Evolutionary conservation across 192 early-diverging fungal genomes (phyloP).

Genomic region (Phlyctochytrium bullatum): DNA sequence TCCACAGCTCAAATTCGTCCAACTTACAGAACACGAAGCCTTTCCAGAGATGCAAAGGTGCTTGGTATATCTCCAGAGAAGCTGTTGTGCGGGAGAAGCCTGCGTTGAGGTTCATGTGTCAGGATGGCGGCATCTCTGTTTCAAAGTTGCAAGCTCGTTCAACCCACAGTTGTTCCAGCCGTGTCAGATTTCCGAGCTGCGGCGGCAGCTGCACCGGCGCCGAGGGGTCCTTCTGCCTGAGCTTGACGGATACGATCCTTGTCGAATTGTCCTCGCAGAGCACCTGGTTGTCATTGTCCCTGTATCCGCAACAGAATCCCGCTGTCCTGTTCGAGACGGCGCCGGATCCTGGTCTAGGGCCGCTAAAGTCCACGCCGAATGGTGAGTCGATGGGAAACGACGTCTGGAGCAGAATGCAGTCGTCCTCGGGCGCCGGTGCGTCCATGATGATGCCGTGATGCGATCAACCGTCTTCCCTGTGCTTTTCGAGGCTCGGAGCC

Average conservation of each 20-base stretch:
- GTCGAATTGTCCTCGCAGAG: neutral
- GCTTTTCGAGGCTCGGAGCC: no score
- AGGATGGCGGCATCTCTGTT: neutral
- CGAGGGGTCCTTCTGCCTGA: neutral
- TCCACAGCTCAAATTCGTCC: no score
- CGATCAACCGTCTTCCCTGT: no score
- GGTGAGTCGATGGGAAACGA: neutral
- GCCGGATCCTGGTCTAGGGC: no score
- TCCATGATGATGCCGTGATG: no score
- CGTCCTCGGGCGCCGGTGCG: no score
- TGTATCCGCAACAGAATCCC: neutral
- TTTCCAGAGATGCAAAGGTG: neutral
- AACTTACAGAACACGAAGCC: neutral
- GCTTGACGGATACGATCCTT: neutral
- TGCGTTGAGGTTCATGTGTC: no score
- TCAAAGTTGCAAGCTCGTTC: neutral
- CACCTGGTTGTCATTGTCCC: neutral
- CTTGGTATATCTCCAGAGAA: neutral
- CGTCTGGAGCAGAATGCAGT: neutral
- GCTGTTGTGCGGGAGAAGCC: neutral
- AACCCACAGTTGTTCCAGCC: neutral
- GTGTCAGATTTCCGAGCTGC: neutral
- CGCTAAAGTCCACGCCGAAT: neutral
- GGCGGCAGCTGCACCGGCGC: neutral
- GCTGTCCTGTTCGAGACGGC: neutral